phyloP scores from a whole-genome alignment of 148 eudicot species.

The Chenopodium suecicum region DNA sequence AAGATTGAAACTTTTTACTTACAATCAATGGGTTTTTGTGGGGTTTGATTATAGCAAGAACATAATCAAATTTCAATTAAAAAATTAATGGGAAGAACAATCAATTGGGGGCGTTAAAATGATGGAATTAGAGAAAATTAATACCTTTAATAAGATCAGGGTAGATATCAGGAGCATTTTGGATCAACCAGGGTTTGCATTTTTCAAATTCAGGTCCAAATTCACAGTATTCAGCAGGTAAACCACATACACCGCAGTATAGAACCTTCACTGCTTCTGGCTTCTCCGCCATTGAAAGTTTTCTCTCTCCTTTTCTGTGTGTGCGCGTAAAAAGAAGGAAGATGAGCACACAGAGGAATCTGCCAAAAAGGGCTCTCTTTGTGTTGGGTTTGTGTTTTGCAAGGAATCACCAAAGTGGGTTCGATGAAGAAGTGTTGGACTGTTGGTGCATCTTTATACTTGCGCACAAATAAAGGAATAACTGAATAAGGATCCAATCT shows the following conservation, averaged over 20 bases:
- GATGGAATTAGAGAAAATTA: not conserved
- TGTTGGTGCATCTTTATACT: too few relatives aligned
- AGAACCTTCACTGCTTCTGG: conserved; percentile 60
- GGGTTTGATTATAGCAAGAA: not conserved
- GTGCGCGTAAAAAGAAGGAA: not conserved
- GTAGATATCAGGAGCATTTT: conserved; percentile 64
- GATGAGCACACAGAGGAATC: not conserved
- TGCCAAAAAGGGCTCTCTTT: not conserved
- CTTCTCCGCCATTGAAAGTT: conserved; percentile 66
- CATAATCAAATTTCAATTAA: not conserved
- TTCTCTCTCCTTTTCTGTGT: conserved; percentile 6
- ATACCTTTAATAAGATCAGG: conserved; percentile 77
- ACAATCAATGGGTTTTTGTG: not conserved
- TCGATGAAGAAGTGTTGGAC: too few relatives aligned
- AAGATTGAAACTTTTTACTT: not conserved
- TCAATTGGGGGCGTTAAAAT: not conserved
- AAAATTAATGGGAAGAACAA: not conserved
- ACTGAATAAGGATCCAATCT: too few relatives aligned
- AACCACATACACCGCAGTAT: conserved; percentile 82
- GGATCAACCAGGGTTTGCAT: conserved; percentile 94
- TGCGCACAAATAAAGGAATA: too few relatives aligned
- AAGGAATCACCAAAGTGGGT: not conserved
- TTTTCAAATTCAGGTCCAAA: conserved; percentile 88
- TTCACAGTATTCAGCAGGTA: conserved; percentile 92
- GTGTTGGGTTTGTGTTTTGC: not conserved